A percentile compares a stretch with the other conserved stretches of the same genome.
Conservation (phyloP, 2,329 filamentous ascomycete species). For the Paecilomyces sp. region DNA sequence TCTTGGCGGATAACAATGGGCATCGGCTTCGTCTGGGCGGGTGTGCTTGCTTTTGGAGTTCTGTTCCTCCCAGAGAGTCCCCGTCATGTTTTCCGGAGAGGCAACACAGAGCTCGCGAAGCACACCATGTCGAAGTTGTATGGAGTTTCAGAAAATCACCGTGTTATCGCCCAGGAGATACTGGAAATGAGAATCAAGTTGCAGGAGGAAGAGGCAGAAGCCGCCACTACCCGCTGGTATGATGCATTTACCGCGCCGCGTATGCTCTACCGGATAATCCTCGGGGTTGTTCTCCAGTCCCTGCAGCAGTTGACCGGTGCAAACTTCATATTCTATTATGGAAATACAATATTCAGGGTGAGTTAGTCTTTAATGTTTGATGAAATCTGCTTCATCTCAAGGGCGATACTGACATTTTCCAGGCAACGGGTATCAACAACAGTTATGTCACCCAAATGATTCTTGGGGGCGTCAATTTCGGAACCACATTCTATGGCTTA, state of each 20-base stretch:
- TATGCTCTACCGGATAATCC: conserved; percentile 40
- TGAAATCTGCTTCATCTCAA: background rate
- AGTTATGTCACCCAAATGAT: conserved; percentile 63
- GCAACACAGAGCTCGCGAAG: conserved; percentile 45
- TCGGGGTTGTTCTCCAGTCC: conserved; percentile 40
- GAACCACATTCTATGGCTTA: conserved; percentile 59
- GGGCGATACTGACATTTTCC: background rate
- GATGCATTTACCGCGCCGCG: conserved; percentile 41
- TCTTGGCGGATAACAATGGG: conserved; percentile 48
- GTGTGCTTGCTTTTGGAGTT: conserved; percentile 49
- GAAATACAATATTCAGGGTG: conserved; percentile 53
- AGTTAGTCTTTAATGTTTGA: background rate
- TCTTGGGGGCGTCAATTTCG: conserved; percentile 61
- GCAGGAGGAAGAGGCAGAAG: conserved; percentile 44
- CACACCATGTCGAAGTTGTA: conserved; percentile 49
- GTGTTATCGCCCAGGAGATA: conserved; percentile 48
- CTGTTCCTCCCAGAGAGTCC: conserved; percentile 52
- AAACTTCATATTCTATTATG: conserved; percentile 48
- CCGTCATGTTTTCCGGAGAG: conserved; percentile 51
- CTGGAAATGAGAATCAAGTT: conserved; percentile 53
- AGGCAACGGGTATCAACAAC: conserved; percentile 56
- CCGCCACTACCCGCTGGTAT: conserved; percentile 32
- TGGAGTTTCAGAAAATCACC: conserved; percentile 50
- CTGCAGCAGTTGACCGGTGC: conserved; percentile 43
- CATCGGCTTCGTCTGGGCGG: conserved; percentile 51